A percentile compares a stretch with the other conserved stretches of the same genome.
Conservation (phyloP, 768 basidiomycete species). For the Suillus sp. region DNA sequence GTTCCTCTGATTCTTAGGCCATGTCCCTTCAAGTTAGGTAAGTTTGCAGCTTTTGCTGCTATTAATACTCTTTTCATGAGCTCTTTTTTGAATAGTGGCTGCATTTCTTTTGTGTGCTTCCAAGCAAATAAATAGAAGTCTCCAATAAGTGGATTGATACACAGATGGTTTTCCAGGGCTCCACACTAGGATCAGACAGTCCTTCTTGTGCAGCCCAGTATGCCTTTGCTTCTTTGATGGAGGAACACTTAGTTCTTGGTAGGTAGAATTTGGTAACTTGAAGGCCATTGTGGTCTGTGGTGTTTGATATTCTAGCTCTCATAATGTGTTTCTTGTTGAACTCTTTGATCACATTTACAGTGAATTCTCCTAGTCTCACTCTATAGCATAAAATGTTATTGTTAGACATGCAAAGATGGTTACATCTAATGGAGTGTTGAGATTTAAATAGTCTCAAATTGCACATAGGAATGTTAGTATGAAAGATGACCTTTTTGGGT, state of each 20-base stretch:
- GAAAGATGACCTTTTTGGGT: too few relatives aligned
- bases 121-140: conserved; percentile 7
- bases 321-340: neutral
- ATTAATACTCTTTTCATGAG: conserved; percentile 22
- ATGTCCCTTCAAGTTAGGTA: conserved; percentile 8
- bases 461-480: too few relatives aligned
- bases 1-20: conserved; percentile 31
- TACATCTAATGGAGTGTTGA: neutral
- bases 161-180: conserved; percentile 29
- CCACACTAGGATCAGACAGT: conserved; percentile 25
- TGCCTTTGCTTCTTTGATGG: conserved; percentile 31
- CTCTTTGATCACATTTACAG: neutral
- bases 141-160: conserved; percentile 13
- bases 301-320: neutral
- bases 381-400: neutral
- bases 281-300: too few relatives aligned
- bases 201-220: conserved; percentile 36
- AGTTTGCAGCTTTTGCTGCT: conserved; percentile 4
- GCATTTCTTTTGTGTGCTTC: conserved; percentile 9
- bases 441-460: neutral
- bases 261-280: too few relatives aligned
- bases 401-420: conserved; percentile 1
- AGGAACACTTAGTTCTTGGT: too few relatives aligned
- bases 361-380: conserved; percentile 7
- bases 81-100: conserved; percentile 29